These are phyloP conservation scores for Biscogniauxia mediterranea DNA, from an alignment of 2,329 filamentous ascomycete genomes.

Conservation along the genomic window DNA sequence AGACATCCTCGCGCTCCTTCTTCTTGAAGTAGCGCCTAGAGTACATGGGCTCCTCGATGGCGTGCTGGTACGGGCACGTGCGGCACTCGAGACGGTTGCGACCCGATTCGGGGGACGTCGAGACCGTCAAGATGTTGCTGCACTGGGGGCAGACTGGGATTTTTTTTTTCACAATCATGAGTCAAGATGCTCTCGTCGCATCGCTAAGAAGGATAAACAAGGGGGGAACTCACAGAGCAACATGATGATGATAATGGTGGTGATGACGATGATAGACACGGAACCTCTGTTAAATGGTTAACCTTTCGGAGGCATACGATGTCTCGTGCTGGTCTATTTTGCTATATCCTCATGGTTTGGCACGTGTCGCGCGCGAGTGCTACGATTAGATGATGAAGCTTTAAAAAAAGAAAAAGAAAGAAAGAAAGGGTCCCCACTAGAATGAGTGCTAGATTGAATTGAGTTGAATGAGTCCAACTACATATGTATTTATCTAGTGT, in stretches of 20 bases:
- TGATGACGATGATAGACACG: background rate
- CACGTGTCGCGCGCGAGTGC: background rate
- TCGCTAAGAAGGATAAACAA: background rate
- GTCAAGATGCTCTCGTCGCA: background rate
- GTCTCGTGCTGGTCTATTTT: background rate
- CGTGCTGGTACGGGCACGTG: slow-evolving; percentile 89
- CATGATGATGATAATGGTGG: slow-evolving; percentile 50
- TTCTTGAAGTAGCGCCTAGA: slow-evolving; percentile 80
- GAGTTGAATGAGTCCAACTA: too few species aligned
- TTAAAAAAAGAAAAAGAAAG: background rate
- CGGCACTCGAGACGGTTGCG: slow-evolving; percentile 90
- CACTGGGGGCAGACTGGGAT: slow-evolving; percentile 74
- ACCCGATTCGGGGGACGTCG: slow-evolving; percentile 49
- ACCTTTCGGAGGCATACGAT: background rate
- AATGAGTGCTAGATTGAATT: too few species aligned
- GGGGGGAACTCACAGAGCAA: slow-evolving; percentile 56
- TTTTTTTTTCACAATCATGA: background rate
- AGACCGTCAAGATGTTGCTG: slow-evolving; percentile 79
- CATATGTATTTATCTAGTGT: too few species aligned
- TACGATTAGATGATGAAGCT: background rate
- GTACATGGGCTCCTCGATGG: slow-evolving; percentile 75
- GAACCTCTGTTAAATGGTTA: background rate
- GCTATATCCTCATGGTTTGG: slow-evolving; percentile 24
- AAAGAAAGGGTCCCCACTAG: background rate
- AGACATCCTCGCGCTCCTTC: slow-evolving; percentile 85